Conservation (phyloP, 164 flowering plant species). For the Vitis rupestris region DNA sequence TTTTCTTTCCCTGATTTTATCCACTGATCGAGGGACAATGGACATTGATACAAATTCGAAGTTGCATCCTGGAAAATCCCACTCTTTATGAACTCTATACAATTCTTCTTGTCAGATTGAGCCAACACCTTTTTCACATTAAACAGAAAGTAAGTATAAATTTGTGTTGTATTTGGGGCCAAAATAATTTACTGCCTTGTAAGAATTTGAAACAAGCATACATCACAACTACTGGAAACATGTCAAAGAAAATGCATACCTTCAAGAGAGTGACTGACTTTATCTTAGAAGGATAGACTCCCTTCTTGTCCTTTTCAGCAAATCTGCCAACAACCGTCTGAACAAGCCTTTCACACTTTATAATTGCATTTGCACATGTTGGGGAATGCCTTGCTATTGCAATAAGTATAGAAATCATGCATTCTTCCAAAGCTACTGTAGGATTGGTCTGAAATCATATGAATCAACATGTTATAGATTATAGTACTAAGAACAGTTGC, state of each 20-base stretch:
- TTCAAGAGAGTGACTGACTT: conserved; percentile 66
- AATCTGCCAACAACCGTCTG: conserved; percentile 58
- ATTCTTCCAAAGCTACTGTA: conserved; percentile 62
- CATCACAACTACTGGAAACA: background rate
- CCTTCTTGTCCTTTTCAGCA: conserved; percentile 32
- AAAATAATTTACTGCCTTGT: background rate
- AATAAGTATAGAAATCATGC: conserved; percentile 59
- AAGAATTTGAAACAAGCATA: background rate
- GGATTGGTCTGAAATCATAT: conserved; percentile 59
- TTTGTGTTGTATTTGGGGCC: background rate
- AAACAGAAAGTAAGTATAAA: conserved; percentile 9
- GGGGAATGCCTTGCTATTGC: conserved; percentile 92
- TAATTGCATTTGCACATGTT: conserved; percentile 66
- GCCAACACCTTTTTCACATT: conserved; percentile 64
- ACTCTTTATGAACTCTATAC: conserved; percentile 48
- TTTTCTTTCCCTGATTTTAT: conserved; percentile 55
- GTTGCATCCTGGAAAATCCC: conserved; percentile 52
- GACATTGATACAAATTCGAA: conserved; percentile 55
- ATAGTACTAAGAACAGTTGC: background rate
- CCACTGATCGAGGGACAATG: conserved; percentile 69
- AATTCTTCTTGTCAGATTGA: conserved; percentile 55
- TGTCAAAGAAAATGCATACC: conserved; percentile 35
- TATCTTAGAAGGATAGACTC: conserved; percentile 49
- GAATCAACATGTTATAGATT: conserved; percentile 3
- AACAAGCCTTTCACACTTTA: conserved; percentile 70